phyloP scores from a whole-genome alignment of 108 stramenopile species.

The Nannochloropsis oceanica region DNA sequence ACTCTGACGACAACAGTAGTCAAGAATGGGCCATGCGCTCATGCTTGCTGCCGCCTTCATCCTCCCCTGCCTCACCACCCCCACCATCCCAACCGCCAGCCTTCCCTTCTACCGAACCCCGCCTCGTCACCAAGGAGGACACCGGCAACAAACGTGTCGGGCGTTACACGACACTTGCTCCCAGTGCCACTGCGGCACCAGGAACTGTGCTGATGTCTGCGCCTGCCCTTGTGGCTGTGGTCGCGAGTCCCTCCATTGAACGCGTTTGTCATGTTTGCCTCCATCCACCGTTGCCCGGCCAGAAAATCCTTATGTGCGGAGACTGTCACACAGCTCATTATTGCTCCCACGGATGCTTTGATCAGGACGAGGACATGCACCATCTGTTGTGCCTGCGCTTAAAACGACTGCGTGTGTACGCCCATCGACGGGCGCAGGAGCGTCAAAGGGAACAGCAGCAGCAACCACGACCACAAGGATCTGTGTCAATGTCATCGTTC shows the following conservation, averaged over 20 bases:
- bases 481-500: neutral
- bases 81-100: neutral
- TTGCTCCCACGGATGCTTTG: neutral
- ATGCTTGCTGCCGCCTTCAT: neutral
- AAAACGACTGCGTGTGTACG: neutral
- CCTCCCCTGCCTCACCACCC: neutral
- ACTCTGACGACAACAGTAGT: neutral
- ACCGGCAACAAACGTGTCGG: neutral
- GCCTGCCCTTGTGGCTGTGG: neutral
- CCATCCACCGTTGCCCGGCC: neutral
- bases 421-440: neutral
- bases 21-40: neutral
- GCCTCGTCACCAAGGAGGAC: neutral
- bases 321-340: neutral
- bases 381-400: neutral
- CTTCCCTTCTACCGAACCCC: neutral
- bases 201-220: neutral
- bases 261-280: neutral
- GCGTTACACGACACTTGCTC: neutral
- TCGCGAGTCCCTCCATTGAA: neutral
- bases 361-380: neutral
- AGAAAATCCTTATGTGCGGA: neutral
- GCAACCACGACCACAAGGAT: neutral
- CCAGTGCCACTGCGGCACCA: neutral
- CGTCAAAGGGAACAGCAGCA: neutral